Evolutionary conservation across 1,284 basidiomycete species (phyloP), one percentile per base, ranked within the genome.

Genomic region (Cryptococcus sp.): DNA sequence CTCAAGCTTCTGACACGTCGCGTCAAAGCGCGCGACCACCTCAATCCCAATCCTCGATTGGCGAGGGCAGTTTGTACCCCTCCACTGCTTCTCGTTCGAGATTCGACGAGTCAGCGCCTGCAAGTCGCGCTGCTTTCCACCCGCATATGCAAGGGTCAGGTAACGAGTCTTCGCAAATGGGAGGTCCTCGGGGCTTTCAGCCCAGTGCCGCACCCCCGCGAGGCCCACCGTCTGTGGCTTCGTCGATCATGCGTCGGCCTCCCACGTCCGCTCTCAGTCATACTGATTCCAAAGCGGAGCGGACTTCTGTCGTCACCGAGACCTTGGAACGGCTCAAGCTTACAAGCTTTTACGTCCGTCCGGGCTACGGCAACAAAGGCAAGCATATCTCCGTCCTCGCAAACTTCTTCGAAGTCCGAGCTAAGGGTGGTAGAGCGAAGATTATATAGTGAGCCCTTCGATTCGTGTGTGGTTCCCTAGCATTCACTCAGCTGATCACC

Each of bases 361-460:
- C 72, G 11, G 71, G 68, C 2, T 72, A 56, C 50, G 72, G 70
- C 6, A 57, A 57, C 17, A 47, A 48, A 8, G 72, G 71, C 20
- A 62, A 51, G 46, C 46, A 49, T 8, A 47, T 74, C n/a, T 50
- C 38, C 5, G 68, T 74, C 40, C 47, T 58, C 15, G 61, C 70
- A 4, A 74, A 74, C 53, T 72, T 66, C 61, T 74, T 68, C 49
- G 50, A 60, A 17, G 72, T 74, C 8, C 54, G 71, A 39, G 54
- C 70, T 17, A 62, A 54, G 19, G 67, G 59, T 8, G 53, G 41
- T 19, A 62, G 59, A 23, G 69, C 60, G 45, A 72, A 73, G 59
- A 61, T 70, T 25, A 73, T 76, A 56, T 64, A 73, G 74, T 76
- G 44, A 61, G 72, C 49, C 38, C 3, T 52, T 35, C 15, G 40